phyloP scores from a whole-genome alignment of 1,284 basidiomycete species.

The Wallemia ichthyophaga region DNA sequence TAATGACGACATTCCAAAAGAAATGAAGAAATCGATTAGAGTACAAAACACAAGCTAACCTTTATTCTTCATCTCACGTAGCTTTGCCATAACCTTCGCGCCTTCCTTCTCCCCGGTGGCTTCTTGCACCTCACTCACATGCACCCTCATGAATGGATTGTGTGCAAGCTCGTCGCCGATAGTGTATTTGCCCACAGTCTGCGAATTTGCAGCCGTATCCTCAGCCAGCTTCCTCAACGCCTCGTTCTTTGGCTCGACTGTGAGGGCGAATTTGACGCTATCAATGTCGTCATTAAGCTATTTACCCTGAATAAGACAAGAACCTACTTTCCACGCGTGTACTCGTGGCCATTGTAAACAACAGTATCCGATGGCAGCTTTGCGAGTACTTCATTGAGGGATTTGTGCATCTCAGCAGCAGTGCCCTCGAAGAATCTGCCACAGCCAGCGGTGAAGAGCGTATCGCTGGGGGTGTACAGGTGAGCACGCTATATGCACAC shows the following conservation, averaged over 20 bases:
- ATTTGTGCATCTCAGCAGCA: neutral
- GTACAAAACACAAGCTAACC: too few species aligned
- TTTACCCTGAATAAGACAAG: conserved; percentile 3
- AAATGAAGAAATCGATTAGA: too few species aligned
- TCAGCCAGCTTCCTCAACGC: conserved; percentile 27
- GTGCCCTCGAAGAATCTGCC: neutral
- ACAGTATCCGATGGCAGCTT: conserved; percentile 49
- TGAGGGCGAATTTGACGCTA: conserved; percentile 14
- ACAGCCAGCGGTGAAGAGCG: neutral
- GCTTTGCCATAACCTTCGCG: conserved; percentile 32
- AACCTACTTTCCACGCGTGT: conserved; percentile 31
- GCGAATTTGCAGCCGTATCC: conserved; percentile 23
- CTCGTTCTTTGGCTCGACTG: conserved; percentile 32
- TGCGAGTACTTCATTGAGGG: conserved; percentile 6
- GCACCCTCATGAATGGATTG: conserved; percentile 53
- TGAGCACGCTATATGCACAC: neutral
- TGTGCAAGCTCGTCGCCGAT: conserved; percentile 57
- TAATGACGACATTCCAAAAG: too few species aligned
- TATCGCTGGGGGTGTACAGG: neutral
- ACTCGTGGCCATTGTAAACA: conserved; percentile 79
- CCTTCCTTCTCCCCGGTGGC: conserved; percentile 23
- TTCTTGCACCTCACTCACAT: conserved; percentile 21
- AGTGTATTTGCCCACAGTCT: conserved; percentile 45
- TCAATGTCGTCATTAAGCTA: conserved; percentile 12
- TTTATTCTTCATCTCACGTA: conserved; percentile 52